phyloP scores from a whole-genome alignment of 2,329 filamentous ascomycete species.

The Claviceps capensis region DNA sequence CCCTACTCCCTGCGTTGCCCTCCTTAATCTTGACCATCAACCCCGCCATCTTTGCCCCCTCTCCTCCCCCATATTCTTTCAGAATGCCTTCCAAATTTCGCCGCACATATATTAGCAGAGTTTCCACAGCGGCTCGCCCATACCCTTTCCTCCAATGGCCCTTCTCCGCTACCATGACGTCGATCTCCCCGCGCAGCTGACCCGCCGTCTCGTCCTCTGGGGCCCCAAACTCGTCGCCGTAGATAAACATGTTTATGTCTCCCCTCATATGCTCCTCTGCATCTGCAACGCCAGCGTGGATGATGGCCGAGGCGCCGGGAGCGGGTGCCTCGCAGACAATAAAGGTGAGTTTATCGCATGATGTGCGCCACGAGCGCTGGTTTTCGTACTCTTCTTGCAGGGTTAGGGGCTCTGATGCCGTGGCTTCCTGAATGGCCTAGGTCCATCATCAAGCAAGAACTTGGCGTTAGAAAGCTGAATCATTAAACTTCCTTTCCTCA shows the following conservation, averaged over 20 bases:
- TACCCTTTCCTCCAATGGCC: slow-evolving; percentile 46
- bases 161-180: slow-evolving; percentile 68
- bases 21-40: slow-evolving; percentile 47
- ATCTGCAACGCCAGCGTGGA: slow-evolving; percentile 36
- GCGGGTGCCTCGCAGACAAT: slow-evolving; percentile 53
- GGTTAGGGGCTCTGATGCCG: slow-evolving; percentile 73
- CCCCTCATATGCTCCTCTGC: slow-evolving; percentile 47
- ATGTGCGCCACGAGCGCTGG: slow-evolving; percentile 73
- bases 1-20: slow-evolving; percentile 36
- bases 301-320: not conserved
- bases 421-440: slow-evolving; percentile 65
- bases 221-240: slow-evolving; percentile 12
- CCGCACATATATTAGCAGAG: slow-evolving; percentile 57
- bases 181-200: slow-evolving; percentile 53
- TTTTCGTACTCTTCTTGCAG: slow-evolving; percentile 78
- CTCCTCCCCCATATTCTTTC: slow-evolving; percentile 21
- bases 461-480: not conserved
- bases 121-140: slow-evolving; percentile 49
- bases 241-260: slow-evolving; percentile 73
- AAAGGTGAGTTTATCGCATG: slow-evolving; percentile 82
- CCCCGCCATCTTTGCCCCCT: slow-evolving; percentile 8
- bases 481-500: slow-evolving; percentile 8
- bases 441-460: not conserved
- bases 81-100: slow-evolving; percentile 40
- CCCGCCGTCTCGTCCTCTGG: slow-evolving; percentile 1